Base-by-base conservation (phyloP, 202 grass and related monocot genomes). In the Hordeum pubiflorum region DNA sequence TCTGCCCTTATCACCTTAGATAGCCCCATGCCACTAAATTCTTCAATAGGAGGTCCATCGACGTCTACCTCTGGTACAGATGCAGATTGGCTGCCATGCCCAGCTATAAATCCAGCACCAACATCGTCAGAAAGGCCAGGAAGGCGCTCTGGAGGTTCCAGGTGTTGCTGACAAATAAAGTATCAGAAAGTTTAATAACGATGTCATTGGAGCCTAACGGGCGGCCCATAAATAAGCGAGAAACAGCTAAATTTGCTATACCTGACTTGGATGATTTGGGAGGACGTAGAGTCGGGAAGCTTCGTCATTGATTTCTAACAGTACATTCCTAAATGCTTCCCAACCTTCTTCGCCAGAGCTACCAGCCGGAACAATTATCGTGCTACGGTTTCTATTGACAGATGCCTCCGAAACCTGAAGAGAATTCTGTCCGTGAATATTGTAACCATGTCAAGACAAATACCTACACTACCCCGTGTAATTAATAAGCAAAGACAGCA, bases 101-200 rank as follows among this genome's bases (percentile, higher is more conserved):
- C 94, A 63, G 89, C 90, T 86, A 97, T 97, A 84, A 97, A 97
- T 78, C 94, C 94, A 24, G 94, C 94, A 78, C 94, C 94, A 32
- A 97, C 94, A 70, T 93, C 94, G 82, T 97, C 94, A 12, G 94
- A 91, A 21, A 97, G 89, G 36, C 91, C 94, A 58, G 91, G 85
- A 82, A 97, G 87, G 64, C 14, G 84, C 72, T 97, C 94, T 72
- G 89, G 79, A 18, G 81, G 91, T 72, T 93, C 94, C 79, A 93
- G 55, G 52, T 91, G 91, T 87, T 93, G 94, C 91, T 93, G 89
- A 17, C 14, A 61, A 82, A 85, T 60, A 68, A 26, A 79, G 68
- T 56, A 37, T 79, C 21, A 58, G 58, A 74, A 56, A 11, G 69
- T 18, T 79, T 41, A 87, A 71, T 54, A 54, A 71, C n/a, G 7